Conservation (phyloP, 805 yeast genomes). For the Candida gorgasii region DNA sequence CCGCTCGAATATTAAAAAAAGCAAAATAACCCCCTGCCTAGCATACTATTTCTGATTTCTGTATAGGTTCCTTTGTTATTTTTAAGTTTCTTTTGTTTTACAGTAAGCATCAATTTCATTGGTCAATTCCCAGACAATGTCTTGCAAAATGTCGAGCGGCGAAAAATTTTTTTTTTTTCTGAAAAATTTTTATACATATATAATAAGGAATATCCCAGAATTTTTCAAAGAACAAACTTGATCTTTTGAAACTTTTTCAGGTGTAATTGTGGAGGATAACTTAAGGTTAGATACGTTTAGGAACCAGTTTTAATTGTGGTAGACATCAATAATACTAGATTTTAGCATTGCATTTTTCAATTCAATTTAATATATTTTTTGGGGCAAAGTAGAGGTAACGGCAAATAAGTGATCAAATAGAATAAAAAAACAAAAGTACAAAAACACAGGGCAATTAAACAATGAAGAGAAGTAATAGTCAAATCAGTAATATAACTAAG, state of each 20-base stretch:
- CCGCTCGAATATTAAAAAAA: not conserved
- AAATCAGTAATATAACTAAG: not conserved
- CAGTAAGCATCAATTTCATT: conserved; percentile 2
- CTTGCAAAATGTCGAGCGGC: conserved; percentile 10
- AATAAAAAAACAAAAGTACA: not conserved
- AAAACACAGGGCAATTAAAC: not conserved
- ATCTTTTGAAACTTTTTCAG: not conserved
- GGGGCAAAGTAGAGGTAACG: conserved; percentile 1
- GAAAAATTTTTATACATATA: conserved; percentile 7
- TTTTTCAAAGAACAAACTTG: not conserved
- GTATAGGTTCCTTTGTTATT: conserved; percentile 1
- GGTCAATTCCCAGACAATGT: conserved; percentile 5
- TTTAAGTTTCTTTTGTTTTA: conserved; percentile 8
- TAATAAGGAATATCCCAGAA: not conserved
- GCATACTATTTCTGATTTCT: no score
- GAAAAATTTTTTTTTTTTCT: conserved; percentile 12
- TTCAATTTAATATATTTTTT: conserved; percentile 4
- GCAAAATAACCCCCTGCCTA: not conserved
- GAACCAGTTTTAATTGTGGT: no score
- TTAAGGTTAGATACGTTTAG: no score
- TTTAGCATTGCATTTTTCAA: conserved; percentile 6
- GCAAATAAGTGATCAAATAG: not conserved
- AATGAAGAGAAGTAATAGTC: conserved; percentile 4
- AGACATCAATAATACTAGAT: no score
- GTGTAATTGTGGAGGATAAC: not conserved